Evolutionary conservation across 345 rosid genomes (phyloP), one percentile per base, ranked within the genome.

Genomic region (Laguncularia racemosa): DNA sequence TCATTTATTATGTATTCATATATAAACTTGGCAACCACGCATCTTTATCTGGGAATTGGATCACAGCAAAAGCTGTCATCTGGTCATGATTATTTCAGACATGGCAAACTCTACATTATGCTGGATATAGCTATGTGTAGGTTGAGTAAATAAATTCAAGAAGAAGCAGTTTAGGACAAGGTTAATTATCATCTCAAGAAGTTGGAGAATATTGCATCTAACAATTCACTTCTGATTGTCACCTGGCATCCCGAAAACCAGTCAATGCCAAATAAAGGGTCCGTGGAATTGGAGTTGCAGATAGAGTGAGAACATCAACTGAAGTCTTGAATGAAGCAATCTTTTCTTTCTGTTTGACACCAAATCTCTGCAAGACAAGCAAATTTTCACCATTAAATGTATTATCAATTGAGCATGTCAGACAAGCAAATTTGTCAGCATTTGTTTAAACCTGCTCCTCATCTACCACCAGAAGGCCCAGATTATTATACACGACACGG

Each of bases 161-260:
- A 33, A 33, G 28, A 26, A 26, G 7, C 7, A 33, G 40, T 10
- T 33, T 7, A 9, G 5, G 7, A 33, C 40, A 33, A 4, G 11
- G 11, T 33, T 33, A 33, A 23, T 33, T 33, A 33, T 33, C 40
- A 33, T 33, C 40, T 33, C 40, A 33, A 33, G 40, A 6, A 9
- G 40, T 33, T 33, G 40, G 40, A 9, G 11, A 33, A 33, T 4
- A 33, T 33, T 33, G 3, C 7, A 33, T 33, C 40, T 33, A 33
- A 33, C 9, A 33, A 33, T 33, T 33, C 0, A 33, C 40, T 33
- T 33, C 40, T 1, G 40, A 64, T 61, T 44, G 53, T 73, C 80
- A 92, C 98, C 96, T 92, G 52, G 98, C 96, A 86, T 92, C 98
- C 56, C 95, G 96, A 82, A 92, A 92, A 61, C 98, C 95, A 49